Evolutionary conservation across 495 filamentous ascomycete species (phyloP).

Genomic region (Xylaria venustula): DNA sequence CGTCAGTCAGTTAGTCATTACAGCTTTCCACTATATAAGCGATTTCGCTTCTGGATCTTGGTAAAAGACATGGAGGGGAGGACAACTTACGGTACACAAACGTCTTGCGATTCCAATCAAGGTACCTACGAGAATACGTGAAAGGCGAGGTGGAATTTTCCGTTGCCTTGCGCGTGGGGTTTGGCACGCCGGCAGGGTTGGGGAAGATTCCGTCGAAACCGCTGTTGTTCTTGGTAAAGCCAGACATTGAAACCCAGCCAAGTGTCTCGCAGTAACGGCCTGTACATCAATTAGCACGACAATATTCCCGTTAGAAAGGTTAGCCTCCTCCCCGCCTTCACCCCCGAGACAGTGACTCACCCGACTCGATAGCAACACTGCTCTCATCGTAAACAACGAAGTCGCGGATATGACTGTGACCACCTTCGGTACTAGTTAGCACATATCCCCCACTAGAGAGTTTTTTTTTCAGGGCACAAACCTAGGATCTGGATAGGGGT

Average conservation of each 20-base stretch:
- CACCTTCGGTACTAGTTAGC: constrained; percentile 34
- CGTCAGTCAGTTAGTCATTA: not conserved
- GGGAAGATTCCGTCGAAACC: constrained; percentile 22
- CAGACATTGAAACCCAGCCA: constrained; percentile 78
- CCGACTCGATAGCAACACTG: constrained; percentile 72
- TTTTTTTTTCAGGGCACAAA: not conserved
- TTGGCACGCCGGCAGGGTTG: constrained; percentile 41
- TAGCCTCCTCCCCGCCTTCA: too few relatives aligned
- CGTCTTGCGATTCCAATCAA: constrained; percentile 82
- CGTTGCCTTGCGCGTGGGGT: constrained; percentile 43
- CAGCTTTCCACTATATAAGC: too few relatives aligned
- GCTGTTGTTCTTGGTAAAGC: constrained; percentile 45
- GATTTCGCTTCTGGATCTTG: too few relatives aligned
- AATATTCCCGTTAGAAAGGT: too few relatives aligned
- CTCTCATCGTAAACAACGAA: constrained; percentile 70
- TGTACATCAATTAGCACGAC: constrained; percentile 4
- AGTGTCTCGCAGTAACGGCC: constrained; percentile 85
- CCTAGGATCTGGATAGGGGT: constrained; percentile 79
- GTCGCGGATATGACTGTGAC: constrained; percentile 80
- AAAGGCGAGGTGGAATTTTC: constrained; percentile 29
- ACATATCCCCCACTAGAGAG: not conserved
- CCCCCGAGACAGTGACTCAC: constrained; percentile 16
- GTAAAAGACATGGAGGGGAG: not conserved
- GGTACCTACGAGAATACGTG: constrained; percentile 68
- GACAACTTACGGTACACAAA: constrained; percentile 56